These are phyloP conservation scores for Globisporangium ultimum DNA, from an alignment of 352 stramenopile species.

Conservation along the genomic window DNA sequence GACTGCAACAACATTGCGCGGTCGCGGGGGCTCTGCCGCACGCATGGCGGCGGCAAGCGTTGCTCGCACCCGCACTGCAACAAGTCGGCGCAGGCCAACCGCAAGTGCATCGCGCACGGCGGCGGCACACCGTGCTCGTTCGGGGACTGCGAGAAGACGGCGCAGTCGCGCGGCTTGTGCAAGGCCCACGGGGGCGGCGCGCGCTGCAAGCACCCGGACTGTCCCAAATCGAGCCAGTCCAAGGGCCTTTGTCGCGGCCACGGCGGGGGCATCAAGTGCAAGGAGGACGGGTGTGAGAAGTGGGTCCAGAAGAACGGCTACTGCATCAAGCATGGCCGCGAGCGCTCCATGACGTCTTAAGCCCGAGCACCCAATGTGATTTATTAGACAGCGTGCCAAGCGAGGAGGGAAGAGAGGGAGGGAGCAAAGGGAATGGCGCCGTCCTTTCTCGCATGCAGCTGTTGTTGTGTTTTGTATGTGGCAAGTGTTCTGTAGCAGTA, in stretches of 20 bases:
- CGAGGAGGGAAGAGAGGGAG: too few species aligned
- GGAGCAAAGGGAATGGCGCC: too few species aligned
- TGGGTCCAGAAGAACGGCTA: conserved; percentile 90
- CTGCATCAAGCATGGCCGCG: conserved; percentile 87
- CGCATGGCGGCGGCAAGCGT: conserved; percentile 72
- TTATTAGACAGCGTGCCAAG: too few species aligned
- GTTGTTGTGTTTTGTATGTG: too few species aligned
- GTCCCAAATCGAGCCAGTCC: conserved; percentile 82
- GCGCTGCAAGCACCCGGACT: conserved; percentile 82
- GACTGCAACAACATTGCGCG: conserved; percentile 87
- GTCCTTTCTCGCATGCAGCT: too few species aligned
- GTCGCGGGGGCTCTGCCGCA: conserved; percentile 71
- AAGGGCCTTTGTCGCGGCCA: conserved; percentile 82
- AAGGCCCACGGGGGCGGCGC: conserved; percentile 82
- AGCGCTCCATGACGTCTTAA: conserved; percentile 63
- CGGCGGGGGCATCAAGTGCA: conserved; percentile 84
- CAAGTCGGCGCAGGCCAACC: conserved; percentile 86
- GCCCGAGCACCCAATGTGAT: neutral
- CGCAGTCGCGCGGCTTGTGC: conserved; percentile 78
- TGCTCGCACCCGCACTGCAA: conserved; percentile 82
- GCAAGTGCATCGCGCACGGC: conserved; percentile 86
- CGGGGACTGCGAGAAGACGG: conserved; percentile 84
- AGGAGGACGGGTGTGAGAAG: conserved; percentile 83
- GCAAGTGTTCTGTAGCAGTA: too few species aligned
- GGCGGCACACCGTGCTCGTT: conserved; percentile 84